Evolutionary conservation across 2,329 filamentous ascomycete genomes (phyloP).

Genomic region (Mycosphaerella sp.): DNA sequence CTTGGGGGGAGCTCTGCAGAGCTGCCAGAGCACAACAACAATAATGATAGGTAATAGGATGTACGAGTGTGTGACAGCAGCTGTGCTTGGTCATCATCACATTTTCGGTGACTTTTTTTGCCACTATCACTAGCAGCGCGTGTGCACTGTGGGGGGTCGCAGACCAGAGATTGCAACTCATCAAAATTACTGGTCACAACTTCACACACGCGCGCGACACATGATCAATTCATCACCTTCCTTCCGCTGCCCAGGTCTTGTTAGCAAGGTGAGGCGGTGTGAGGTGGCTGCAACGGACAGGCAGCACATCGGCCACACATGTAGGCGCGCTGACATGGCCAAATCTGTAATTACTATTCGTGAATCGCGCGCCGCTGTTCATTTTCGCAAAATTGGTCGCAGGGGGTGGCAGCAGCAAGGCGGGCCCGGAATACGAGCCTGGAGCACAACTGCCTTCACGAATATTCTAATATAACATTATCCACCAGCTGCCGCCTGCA

Average conservation of each 20-base stretch:
- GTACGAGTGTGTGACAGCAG: not conserved
- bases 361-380: slow-evolving; percentile 1
- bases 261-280: slow-evolving; percentile 11
- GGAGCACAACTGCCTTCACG: no score
- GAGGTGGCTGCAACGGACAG: slow-evolving; percentile 7
- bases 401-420: not conserved
- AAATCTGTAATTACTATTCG: slow-evolving; percentile 2
- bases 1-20: no score
- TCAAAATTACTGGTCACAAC: slow-evolving; percentile 4
- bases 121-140: no score
- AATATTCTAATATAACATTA: no score
- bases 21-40: no score
- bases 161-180: slow-evolving; percentile 1
- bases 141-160: not conserved
- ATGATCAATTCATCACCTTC: slow-evolving; percentile 3
- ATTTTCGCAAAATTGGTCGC: not conserved
- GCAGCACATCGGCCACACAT: not conserved
- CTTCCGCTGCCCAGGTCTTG: slow-evolving; percentile 5
- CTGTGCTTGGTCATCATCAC: not conserved
- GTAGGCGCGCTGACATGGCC: slow-evolving; percentile 9
- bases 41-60: not conserved
- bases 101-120: not conserved
- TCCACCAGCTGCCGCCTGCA: no score
- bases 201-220: slow-evolving; percentile 3
- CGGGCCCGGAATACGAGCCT: not conserved